Percentiles rank a stretch among this genome's conserved stretches.
Conservation (phyloP, 805 yeast genomes). For the Nematodospora valgi region DNA sequence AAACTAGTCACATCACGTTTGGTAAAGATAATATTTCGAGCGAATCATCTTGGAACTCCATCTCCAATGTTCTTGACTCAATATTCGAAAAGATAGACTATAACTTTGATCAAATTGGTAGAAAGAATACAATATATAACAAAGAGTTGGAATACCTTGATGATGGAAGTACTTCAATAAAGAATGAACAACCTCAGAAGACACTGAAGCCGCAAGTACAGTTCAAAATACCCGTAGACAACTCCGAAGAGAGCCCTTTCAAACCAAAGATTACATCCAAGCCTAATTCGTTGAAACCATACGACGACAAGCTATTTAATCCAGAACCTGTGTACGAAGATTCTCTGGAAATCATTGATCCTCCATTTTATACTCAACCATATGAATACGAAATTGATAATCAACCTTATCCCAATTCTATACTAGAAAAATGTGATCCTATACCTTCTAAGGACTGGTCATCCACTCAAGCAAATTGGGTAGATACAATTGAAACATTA, state of each 20-base stretch:
- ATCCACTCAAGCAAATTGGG: constrained; percentile 63
- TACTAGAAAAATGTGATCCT: constrained; percentile 41
- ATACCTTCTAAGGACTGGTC: constrained; percentile 63
- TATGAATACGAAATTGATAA: constrained; percentile 70
- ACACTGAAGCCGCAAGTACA: constrained; percentile 65
- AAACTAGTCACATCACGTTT: constrained; percentile 12
- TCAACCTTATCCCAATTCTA: constrained; percentile 63
- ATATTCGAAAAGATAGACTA: constrained; percentile 76
- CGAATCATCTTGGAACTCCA: constrained; percentile 54
- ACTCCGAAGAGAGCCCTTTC: constrained; percentile 69
- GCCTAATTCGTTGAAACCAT: constrained; percentile 63
- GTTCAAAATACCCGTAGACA: constrained; percentile 62
- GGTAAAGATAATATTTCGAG: constrained; percentile 43
- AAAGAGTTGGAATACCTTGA: constrained; percentile 10
- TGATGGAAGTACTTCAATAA: constrained; percentile 4
- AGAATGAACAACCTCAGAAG: constrained; percentile 17
- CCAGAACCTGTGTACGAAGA: constrained; percentile 21
- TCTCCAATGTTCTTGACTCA: constrained; percentile 62
- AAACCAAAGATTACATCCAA: constrained; percentile 67
- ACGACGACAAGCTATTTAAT: constrained; percentile 43
- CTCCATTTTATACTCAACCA: constrained; percentile 74
- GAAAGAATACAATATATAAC: constrained; percentile 37
- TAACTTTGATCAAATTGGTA: constrained; percentile 46
- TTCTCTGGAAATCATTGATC: constrained; percentile 36
- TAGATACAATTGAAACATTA: constrained; percentile 56